Conservation (phyloP, 352 stramenopile genomes). For the Phytophthora pseudosyringae region DNA sequence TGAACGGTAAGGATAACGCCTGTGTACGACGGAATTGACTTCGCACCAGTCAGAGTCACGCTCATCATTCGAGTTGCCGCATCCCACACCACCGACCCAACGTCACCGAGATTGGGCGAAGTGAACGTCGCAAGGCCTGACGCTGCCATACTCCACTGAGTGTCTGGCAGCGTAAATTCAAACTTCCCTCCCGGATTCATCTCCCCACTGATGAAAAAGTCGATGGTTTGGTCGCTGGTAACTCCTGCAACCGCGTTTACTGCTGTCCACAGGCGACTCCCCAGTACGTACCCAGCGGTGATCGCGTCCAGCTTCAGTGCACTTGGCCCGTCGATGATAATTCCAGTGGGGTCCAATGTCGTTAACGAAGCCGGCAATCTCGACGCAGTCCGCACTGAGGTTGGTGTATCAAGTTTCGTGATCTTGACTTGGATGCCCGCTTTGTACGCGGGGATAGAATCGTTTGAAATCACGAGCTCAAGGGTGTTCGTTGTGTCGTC, state of each 20-base stretch:
- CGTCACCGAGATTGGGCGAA: slow-evolving; percentile 37
- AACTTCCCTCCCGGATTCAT: slow-evolving; percentile 45
- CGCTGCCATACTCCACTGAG: slow-evolving; percentile 45
- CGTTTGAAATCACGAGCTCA: slow-evolving; percentile 26
- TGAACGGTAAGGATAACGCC: slow-evolving; percentile 40
- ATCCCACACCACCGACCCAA: slow-evolving; percentile 46
- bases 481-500: slow-evolving; percentile 14
- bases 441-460: slow-evolving; percentile 44
- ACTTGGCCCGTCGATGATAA: slow-evolving; percentile 62
- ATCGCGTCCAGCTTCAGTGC: slow-evolving; percentile 52
- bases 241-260: slow-evolving; percentile 50
- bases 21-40: slow-evolving; percentile 37
- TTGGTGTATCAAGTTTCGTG: slow-evolving; percentile 46
- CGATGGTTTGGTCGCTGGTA: slow-evolving; percentile 51
- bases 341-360: slow-evolving; percentile 47
- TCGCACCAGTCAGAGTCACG: slow-evolving; percentile 36
- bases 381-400: slow-evolving; percentile 37
- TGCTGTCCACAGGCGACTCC: slow-evolving; percentile 55
- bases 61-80: slow-evolving; percentile 33
- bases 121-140: slow-evolving; percentile 39
- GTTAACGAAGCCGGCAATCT: slow-evolving; percentile 36
- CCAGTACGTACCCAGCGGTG: slow-evolving; percentile 46
- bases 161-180: slow-evolving; percentile 54
- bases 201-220: slow-evolving; percentile 52
- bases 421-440: slow-evolving; percentile 42